A percentile compares a stretch with the other conserved stretches of the same genome.
These are phyloP conservation scores for Skeletonema potamos DNA, from an alignment of 108 stramenopile genomes.

Conservation along the genomic window DNA sequence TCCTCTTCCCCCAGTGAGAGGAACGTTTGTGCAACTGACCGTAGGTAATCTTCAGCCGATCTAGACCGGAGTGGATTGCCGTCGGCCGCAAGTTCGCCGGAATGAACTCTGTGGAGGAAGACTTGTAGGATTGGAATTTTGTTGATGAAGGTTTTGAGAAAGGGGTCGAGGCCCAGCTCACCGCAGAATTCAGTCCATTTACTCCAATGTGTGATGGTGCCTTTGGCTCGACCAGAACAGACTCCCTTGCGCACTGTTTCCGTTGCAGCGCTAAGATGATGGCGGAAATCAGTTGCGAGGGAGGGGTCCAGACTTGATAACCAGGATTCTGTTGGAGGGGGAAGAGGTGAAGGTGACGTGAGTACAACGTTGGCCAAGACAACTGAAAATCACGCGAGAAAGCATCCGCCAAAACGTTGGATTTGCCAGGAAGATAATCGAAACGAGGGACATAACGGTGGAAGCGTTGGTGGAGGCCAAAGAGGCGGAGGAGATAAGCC, in stretches of 20 bases:
- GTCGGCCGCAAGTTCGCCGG: constrained; percentile 12
- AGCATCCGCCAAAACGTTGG: constrained; percentile 19
- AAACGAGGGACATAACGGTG: constrained; percentile 3
- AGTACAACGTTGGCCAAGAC: background rate
- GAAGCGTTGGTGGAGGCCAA: constrained; percentile 35
- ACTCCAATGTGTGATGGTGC: constrained; percentile 11
- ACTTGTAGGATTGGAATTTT: constrained; percentile 34
- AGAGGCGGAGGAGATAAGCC: constrained; percentile 21
- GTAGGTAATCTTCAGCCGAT: constrained; percentile 48
- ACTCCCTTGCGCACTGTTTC: constrained; percentile 23
- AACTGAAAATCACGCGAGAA: constrained; percentile 13
- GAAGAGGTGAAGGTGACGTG: background rate
- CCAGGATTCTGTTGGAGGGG: constrained; percentile 27
- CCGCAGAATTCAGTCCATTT: constrained; percentile 14
- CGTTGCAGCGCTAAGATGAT: constrained; percentile 19
- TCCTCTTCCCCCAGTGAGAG: constrained; percentile 26
- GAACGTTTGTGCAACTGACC: constrained; percentile 38
- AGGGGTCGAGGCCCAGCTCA: constrained; percentile 20
- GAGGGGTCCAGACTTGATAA: background rate
- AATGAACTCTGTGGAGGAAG: constrained; percentile 23
- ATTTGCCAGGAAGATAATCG: constrained; percentile 13
- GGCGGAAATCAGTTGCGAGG: constrained; percentile 20
- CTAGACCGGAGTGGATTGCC: constrained; percentile 8
- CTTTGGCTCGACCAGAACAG: constrained; percentile 21
- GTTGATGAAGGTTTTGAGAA: constrained; percentile 26